Evolutionary conservation across 1,284 basidiomycete species (phyloP).

Genomic region (Papiliotrema flavescens): DNA sequence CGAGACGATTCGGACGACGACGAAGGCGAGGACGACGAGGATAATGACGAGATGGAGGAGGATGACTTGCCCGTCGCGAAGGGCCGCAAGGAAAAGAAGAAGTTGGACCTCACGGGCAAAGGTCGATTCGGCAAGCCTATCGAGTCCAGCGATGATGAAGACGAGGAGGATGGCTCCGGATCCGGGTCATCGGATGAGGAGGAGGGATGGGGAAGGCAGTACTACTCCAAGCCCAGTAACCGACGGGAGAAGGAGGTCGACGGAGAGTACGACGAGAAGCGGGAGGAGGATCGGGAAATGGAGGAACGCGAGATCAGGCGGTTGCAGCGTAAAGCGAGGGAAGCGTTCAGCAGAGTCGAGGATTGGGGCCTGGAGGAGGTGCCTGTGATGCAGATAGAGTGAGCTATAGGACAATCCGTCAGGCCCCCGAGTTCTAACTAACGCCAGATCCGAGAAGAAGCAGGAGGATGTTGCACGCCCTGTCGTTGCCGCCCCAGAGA

Average conservation of each 20-base stretch:
- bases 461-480: constrained; percentile 1
- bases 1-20: constrained; percentile 49
- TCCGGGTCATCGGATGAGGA: constrained; percentile 45
- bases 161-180: constrained; percentile 49
- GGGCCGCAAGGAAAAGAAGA: constrained; percentile 50
- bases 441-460: not conserved
- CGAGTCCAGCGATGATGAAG: constrained; percentile 55
- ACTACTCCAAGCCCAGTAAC: constrained; percentile 63
- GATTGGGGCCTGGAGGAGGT: constrained; percentile 77
- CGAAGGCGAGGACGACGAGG: constrained; percentile 38
- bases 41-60: constrained; percentile 44
- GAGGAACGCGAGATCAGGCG: constrained; percentile 83
- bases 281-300: constrained; percentile 77
- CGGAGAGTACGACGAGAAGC: constrained; percentile 63
- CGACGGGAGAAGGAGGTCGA: constrained; percentile 66
- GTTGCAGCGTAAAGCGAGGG: constrained; percentile 70
- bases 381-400: constrained; percentile 13
- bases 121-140: constrained; percentile 47
- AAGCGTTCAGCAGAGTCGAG: constrained; percentile 63
- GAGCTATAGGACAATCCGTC: not conserved
- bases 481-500: constrained; percentile 26
- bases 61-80: constrained; percentile 43
- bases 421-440: not conserved
- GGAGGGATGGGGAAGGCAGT: constrained; percentile 77
- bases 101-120: constrained; percentile 35